Conservation (phyloP, 495 filamentous ascomycete genomes). For the Astrothelium macrocarpum region DNA sequence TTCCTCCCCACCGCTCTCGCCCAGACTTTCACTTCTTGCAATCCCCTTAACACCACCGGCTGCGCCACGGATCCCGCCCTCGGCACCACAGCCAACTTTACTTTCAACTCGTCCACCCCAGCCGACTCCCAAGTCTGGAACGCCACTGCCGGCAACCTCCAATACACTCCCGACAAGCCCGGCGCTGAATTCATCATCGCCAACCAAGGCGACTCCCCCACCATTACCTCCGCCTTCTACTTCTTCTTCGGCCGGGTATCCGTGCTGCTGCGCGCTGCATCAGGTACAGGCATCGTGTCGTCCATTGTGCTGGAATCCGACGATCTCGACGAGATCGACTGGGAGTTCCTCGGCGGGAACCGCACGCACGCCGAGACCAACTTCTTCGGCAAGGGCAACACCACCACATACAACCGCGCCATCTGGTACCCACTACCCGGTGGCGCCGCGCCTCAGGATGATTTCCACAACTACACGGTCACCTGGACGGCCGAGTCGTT, state of each 20-base stretch:
- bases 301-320: constrained; percentile 77
- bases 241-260: constrained; percentile 69
- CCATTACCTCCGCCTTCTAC: constrained; percentile 62
- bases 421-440: constrained; percentile 23
- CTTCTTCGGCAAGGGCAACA: constrained; percentile 78
- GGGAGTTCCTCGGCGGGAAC: constrained; percentile 34
- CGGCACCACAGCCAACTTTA: constrained; percentile 54
- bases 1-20: constrained; percentile 42
- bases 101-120: constrained; percentile 41
- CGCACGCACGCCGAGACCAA: constrained; percentile 57
- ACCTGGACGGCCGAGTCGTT: constrained; percentile 66
- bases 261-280: constrained; percentile 60
- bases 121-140: constrained; percentile 43
- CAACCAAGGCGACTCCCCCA: constrained; percentile 63
- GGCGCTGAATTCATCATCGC: constrained; percentile 62
- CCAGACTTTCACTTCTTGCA: constrained; percentile 46
- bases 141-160: constrained; percentile 41
- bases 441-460: constrained; percentile 18
- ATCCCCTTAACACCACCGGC: constrained; percentile 47
- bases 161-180: constrained; percentile 41
- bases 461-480: constrained; percentile 71
- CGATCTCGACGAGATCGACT: constrained; percentile 82
- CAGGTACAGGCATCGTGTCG: constrained; percentile 70
- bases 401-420: constrained; percentile 51
- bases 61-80: constrained; percentile 60